These are phyloP conservation scores for Ophiocordyceps camponoti-saundersi DNA, from an alignment of 2,329 filamentous ascomycete genomes.

Conservation along the genomic window DNA sequence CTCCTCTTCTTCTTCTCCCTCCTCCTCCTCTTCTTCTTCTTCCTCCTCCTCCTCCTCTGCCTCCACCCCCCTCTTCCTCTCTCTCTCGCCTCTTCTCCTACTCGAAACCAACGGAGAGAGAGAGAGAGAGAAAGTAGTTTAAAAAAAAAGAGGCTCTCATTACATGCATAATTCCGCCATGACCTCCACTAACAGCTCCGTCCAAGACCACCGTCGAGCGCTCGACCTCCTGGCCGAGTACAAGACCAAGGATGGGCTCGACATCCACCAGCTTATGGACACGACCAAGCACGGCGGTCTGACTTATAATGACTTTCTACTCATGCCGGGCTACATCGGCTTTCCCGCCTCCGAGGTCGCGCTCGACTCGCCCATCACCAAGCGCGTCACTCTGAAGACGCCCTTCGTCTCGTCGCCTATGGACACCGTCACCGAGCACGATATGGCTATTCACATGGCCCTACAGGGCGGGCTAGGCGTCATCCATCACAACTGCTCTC, in stretches of 20 bases:
- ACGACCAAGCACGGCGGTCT: slow-evolving; percentile 82
- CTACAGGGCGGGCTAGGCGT: slow-evolving; percentile 79
- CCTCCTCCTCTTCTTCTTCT: too few species aligned
- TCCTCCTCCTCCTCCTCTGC: background rate
- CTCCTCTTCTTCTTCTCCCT: slow-evolving; percentile 14
- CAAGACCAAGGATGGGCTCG: slow-evolving; percentile 65
- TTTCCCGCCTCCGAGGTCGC: slow-evolving; percentile 81
- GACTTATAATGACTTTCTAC: slow-evolving; percentile 97
- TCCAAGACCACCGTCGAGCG: slow-evolving; percentile 60
- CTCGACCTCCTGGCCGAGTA: slow-evolving; percentile 73
- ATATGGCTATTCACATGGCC: slow-evolving; percentile 98
- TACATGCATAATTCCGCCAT: slow-evolving; percentile 27
- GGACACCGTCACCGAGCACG: slow-evolving; percentile 98
- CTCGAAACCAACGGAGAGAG: background rate
- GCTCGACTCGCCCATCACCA: slow-evolving; percentile 85
- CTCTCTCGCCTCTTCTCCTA: too few species aligned
- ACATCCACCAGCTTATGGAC: slow-evolving; percentile 74
- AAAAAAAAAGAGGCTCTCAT: slow-evolving; percentile 3
- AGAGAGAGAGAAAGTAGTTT: background rate
- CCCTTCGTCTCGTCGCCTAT: slow-evolving; percentile 96
- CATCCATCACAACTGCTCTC: slow-evolving; percentile 99
- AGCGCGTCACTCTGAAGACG: slow-evolving; percentile 89
- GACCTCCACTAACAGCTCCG: slow-evolving; percentile 42
- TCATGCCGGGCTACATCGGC: slow-evolving; percentile 94
- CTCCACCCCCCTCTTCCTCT: slow-evolving; percentile 22